Evolutionary conservation across 2,329 filamentous ascomycete genomes (phyloP).

Genomic region (Nemania abortiva): DNA sequence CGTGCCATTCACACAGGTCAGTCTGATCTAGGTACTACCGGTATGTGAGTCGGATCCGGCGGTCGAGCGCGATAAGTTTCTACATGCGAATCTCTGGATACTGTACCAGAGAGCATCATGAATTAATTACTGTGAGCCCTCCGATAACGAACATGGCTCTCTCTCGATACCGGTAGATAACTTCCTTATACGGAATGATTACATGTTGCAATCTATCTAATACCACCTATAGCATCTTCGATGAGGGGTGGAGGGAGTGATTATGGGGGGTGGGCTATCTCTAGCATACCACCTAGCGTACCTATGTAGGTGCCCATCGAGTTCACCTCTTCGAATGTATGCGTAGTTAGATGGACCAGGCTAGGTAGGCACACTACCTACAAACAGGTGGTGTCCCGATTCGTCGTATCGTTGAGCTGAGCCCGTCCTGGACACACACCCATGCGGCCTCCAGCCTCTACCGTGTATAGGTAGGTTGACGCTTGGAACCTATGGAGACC

Average conservation of each 20-base stretch:
- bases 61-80: neutral
- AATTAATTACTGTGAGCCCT: constrained; percentile 15
- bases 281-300: neutral
- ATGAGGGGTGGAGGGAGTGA: constrained; percentile 9
- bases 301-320: neutral
- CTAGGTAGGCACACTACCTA: constrained; percentile 1
- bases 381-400: constrained; percentile 16
- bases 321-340: neutral
- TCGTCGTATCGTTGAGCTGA: constrained; percentile 32
- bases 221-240: constrained; percentile 11
- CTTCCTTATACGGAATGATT: constrained; percentile 30
- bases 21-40: neutral
- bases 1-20: neutral
- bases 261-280: constrained; percentile 9
- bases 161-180: constrained; percentile 6
- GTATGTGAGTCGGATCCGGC: constrained; percentile 9
- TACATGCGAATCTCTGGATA: neutral
- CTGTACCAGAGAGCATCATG: neutral
- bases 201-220: constrained; percentile 18
- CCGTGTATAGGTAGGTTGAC: constrained; percentile 11
- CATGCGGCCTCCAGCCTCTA: constrained; percentile 13
- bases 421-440: constrained; percentile 17
- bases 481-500: neutral
- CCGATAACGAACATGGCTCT: neutral
- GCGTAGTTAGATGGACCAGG: neutral